These are phyloP conservation scores for Echinosophora koreensis DNA, from an alignment of 306 rosid genomes.

Conservation along the genomic window DNA sequence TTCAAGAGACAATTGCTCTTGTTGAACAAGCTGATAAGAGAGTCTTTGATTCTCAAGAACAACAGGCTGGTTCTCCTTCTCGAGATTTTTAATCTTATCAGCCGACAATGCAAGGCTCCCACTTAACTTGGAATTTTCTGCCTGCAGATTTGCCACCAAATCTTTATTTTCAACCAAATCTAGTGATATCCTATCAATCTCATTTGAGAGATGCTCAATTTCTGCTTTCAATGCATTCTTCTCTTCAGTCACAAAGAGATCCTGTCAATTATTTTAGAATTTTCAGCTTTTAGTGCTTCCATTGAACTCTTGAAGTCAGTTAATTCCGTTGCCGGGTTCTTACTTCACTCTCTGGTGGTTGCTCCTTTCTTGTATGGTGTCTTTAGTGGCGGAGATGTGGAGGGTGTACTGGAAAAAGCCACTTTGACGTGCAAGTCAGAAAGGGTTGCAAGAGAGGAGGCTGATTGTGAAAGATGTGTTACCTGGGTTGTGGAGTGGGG, in stretches of 20 bases:
- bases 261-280: slow-evolving; percentile 58
- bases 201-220: slow-evolving; percentile 55
- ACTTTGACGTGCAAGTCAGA: too few relatives aligned
- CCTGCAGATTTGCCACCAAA: slow-evolving; percentile 59
- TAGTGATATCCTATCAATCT: slow-evolving; percentile 61
- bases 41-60: slow-evolving; percentile 64
- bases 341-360: not conserved
- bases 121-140: slow-evolving; percentile 62
- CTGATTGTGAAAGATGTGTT: too few relatives aligned
- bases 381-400: too few relatives aligned
- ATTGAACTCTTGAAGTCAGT: slow-evolving; percentile 53
- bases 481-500: too few relatives aligned
- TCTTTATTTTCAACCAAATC: slow-evolving; percentile 65
- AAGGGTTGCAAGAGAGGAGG: too few relatives aligned
- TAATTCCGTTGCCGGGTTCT: slow-evolving; percentile 67
- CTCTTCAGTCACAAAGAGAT: slow-evolving; percentile 67
- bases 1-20: slow-evolving; percentile 61
- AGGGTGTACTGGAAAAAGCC: too few relatives aligned
- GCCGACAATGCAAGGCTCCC: slow-evolving; percentile 61
- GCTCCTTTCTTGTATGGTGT: too few relatives aligned
- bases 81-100: slow-evolving; percentile 62
- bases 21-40: slow-evolving; percentile 60
- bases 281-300: slow-evolving; percentile 67
- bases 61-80: slow-evolving; percentile 63
- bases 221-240: slow-evolving; percentile 60